phyloP scores from a whole-genome alignment of 805 yeast species.

The Kluyveromyces dobzhanskii region DNA sequence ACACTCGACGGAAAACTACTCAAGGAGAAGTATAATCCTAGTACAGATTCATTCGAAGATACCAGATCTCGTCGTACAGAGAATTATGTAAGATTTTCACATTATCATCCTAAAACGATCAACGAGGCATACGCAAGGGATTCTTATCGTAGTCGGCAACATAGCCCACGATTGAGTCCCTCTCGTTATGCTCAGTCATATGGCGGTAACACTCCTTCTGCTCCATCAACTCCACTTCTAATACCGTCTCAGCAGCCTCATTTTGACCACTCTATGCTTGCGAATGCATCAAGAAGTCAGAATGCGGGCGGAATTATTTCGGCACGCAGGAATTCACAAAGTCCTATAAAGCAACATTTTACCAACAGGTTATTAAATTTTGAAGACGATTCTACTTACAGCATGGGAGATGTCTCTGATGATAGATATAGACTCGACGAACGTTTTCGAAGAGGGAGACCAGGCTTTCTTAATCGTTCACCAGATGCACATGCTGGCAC shows the following conservation, averaged over 20 bases:
- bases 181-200: conserved; percentile 3
- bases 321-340: conserved; percentile 5
- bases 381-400: conserved; percentile 5
- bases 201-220: conserved; percentile 5
- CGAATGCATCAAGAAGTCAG: conserved; percentile 3
- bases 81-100: conserved; percentile 5
- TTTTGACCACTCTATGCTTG: conserved; percentile 4
- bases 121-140: conserved; percentile 7
- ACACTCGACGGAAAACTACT: conserved; percentile 31
- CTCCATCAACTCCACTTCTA: conserved; percentile 8
- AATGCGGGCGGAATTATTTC: too few relatives aligned
- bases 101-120: conserved; percentile 1
- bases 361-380: neutral
- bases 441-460: conserved; percentile 7
- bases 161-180: conserved; percentile 5
- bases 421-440: conserved; percentile 7
- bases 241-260: conserved; percentile 5
- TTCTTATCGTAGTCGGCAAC: conserved; percentile 7
- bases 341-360: conserved; percentile 7
- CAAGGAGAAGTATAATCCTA: conserved; percentile 27
- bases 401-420: conserved; percentile 7
- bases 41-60: conserved; percentile 21
- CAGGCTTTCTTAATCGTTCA: neutral
- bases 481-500: neutral
- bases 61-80: conserved; percentile 2